Percentiles rank a stretch among this genome's conserved stretches.
These are phyloP conservation scores for Colletotrichum spinosum DNA, from an alignment of 2,329 filamentous ascomycete species.

Conservation along the genomic window DNA sequence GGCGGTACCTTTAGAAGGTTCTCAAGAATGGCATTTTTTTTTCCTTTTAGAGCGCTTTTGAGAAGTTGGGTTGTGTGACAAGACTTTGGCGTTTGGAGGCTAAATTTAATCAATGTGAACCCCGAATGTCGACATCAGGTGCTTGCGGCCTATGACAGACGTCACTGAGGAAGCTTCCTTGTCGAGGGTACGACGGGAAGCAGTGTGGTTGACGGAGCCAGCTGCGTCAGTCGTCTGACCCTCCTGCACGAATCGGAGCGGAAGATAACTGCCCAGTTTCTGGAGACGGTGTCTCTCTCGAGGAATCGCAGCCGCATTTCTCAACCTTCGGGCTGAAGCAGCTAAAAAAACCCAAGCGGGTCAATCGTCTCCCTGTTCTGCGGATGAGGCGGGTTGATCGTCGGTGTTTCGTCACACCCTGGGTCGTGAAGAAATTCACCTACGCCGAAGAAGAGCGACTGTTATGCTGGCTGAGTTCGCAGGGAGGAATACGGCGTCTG, in stretches of 20 bases:
- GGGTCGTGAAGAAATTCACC: background rate
- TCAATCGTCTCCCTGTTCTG: constrained; percentile 1
- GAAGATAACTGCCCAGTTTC: constrained; percentile 3
- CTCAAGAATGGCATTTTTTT: constrained; percentile 2
- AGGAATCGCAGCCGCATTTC: constrained; percentile 5
- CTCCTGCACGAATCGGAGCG: constrained; percentile 2
- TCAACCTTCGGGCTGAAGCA: constrained; percentile 4
- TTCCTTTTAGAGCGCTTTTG: background rate
- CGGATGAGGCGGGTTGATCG: constrained; percentile 1
- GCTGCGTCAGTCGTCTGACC: background rate
- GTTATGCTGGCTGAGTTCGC: background rate
- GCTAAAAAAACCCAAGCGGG: constrained; percentile 14
- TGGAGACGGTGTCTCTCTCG: constrained; percentile 26
- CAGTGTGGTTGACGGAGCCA: background rate
- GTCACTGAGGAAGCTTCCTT: background rate
- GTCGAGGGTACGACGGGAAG: background rate
- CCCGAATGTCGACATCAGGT: background rate
- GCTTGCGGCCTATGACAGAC: constrained; percentile 3
- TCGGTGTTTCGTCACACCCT: background rate
- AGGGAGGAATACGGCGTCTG: constrained; percentile 4
- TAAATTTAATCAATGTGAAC: constrained; percentile 8
- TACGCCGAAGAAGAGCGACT: background rate
- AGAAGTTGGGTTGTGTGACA: background rate
- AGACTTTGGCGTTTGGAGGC: background rate
- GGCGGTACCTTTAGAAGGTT: constrained; percentile 12